These are phyloP conservation scores for Phytophthora podocarpi DNA, from an alignment of 352 stramenopile genomes.

Conservation along the genomic window DNA sequence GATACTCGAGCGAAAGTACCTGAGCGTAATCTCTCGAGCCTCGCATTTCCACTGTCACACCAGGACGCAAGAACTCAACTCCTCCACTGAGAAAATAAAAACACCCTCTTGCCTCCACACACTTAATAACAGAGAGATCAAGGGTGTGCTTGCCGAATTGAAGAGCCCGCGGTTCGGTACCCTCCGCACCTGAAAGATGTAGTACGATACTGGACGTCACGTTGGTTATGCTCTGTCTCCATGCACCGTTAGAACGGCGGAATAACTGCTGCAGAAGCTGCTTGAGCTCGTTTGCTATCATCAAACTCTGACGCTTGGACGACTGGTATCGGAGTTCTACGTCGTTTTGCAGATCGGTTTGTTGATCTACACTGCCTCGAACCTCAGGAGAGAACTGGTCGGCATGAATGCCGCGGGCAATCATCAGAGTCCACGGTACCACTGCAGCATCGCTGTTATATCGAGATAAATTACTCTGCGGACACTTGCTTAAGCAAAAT, in stretches of 20 bases:
- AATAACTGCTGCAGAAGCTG: slow-evolving; percentile 32
- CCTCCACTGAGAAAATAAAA: slow-evolving; percentile 39
- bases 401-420: slow-evolving; percentile 37
- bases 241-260: slow-evolving; percentile 9
- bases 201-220: slow-evolving; percentile 2
- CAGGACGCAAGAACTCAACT: slow-evolving; percentile 48
- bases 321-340: slow-evolving; percentile 30
- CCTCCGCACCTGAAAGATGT: not conserved
- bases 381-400: slow-evolving; percentile 31
- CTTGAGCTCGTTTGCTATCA: slow-evolving; percentile 37
- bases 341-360: slow-evolving; percentile 21
- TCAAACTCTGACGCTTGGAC: slow-evolving; percentile 29
- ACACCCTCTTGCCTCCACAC: slow-evolving; percentile 35
- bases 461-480: not conserved
- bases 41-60: slow-evolving; percentile 34
- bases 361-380: not conserved
- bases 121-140: slow-evolving; percentile 7
- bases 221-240: slow-evolving; percentile 22
- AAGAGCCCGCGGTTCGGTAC: not conserved
- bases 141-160: slow-evolving; percentile 34
- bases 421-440: slow-evolving; percentile 37
- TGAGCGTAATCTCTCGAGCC: slow-evolving; percentile 36
- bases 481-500: slow-evolving; percentile 41
- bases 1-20: slow-evolving; percentile 35
- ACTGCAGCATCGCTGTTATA: not conserved